Conservation (phyloP, 208 protist genomes). For the Acanthamoeba lenticulata region DNA sequence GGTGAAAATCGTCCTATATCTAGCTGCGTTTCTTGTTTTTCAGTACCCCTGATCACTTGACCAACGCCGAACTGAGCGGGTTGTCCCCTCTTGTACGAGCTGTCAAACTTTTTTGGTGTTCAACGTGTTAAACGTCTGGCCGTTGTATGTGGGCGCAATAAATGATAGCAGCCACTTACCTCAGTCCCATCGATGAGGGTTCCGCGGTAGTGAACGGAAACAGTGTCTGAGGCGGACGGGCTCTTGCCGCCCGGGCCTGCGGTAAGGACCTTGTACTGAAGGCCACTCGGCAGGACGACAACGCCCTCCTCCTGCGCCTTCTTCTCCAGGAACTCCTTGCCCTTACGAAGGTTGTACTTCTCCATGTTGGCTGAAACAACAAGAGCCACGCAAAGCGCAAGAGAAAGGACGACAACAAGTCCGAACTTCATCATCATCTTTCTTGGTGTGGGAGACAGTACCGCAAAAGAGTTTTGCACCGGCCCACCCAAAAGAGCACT, state of each 20-base stretch:
- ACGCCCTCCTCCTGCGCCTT: conserved; percentile 15
- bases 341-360: conserved; percentile 1
- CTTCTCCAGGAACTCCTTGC: conserved; percentile 25
- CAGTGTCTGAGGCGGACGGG: neutral
- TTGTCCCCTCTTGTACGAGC: conserved; percentile 14
- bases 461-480: neutral
- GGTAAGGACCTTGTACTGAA: conserved; percentile 45
- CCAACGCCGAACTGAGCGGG: conserved; percentile 19
- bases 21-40: neutral
- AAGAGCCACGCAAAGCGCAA: neutral
- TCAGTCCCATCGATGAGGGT: conserved; percentile 40
- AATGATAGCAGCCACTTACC: neutral
- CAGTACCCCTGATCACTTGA: conserved; percentile 28
- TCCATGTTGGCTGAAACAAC: conserved; percentile 14
- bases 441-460: neutral
- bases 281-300: conserved; percentile 11
- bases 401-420: neutral
- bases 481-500: too few relatives aligned
- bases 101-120: neutral
- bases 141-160: neutral
- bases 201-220: conserved; percentile 34
- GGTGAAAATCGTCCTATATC: neutral
- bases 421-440: neutral
- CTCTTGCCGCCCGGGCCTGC: neutral
- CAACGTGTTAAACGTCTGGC: neutral